Conservation (phyloP, 106 monocot species). For the Allium cepa region DNA sequence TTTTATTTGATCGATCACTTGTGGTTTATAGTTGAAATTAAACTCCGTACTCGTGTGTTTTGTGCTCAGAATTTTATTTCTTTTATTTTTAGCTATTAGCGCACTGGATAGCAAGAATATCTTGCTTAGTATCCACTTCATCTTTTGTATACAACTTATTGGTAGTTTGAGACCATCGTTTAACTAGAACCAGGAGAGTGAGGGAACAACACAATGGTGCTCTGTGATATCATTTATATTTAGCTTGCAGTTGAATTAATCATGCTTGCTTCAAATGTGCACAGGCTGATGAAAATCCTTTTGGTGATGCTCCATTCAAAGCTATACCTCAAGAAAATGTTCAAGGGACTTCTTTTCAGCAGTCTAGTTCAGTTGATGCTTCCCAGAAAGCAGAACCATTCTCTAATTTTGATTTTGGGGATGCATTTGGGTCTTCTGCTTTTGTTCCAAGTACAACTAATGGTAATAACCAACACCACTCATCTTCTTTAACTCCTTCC, state of each 20-base stretch:
- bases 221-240: no score
- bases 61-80: no score
- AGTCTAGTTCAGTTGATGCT: slow-evolving; percentile 1
- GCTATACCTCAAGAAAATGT: slow-evolving; percentile 20
- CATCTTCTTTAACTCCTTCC: slow-evolving; percentile 5
- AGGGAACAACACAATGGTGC: no score
- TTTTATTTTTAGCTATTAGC: no score
- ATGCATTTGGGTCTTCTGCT: slow-evolving; percentile 11
- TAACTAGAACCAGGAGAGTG: no score
- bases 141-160: no score
- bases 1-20: neutral
- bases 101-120: no score
- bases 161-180: no score
- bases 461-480: slow-evolving; percentile 8
- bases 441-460: neutral
- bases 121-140: no score
- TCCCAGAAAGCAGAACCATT: slow-evolving; percentile 5
- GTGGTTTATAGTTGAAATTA: neutral
- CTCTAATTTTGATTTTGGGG: slow-evolving; percentile 22
- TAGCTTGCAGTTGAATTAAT: no score
- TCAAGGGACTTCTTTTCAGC: slow-evolving; percentile 2
- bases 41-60: no score
- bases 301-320: slow-evolving; percentile 44
- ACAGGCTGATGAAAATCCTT: slow-evolving; percentile 40
- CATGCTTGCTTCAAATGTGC: no score